Evolutionary conservation across 2,329 filamentous ascomycete genomes (phyloP).

Genomic region (Blastomyces parvus): DNA sequence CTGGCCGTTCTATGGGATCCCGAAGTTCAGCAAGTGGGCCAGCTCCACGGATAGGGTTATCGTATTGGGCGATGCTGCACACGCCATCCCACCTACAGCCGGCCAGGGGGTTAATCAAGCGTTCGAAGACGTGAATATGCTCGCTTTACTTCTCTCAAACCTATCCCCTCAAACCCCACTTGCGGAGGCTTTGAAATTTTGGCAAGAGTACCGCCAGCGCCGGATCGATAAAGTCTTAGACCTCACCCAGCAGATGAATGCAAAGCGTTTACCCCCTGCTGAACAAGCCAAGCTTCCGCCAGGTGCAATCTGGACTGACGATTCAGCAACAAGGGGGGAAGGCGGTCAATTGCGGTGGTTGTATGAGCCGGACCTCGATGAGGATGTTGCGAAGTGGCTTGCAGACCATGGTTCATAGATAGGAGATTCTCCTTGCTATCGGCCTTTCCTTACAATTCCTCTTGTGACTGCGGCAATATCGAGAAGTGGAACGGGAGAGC

Average conservation of each 20-base stretch:
- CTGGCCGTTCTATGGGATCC: slow-evolving; percentile 45
- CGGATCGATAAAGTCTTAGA: slow-evolving; percentile 41
- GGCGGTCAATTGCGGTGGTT: slow-evolving; percentile 1
- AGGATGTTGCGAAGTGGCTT: slow-evolving; percentile 1
- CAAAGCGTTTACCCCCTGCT: slow-evolving; percentile 35
- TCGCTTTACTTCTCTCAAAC: slow-evolving; percentile 34
- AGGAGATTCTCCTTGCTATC: neutral
- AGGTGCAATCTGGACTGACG: neutral
- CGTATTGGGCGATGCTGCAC: slow-evolving; percentile 53
- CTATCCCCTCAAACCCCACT: slow-evolving; percentile 17
- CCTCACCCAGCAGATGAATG: slow-evolving; percentile 42
- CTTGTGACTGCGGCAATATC: neutral
- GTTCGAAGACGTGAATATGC: slow-evolving; percentile 45
- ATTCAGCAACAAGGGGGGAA: neutral
- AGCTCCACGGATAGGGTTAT: slow-evolving; percentile 33
- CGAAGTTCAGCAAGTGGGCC: slow-evolving; percentile 39
- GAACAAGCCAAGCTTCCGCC: slow-evolving; percentile 1
- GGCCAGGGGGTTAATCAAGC: slow-evolving; percentile 51
- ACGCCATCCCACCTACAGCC: slow-evolving; percentile 52
- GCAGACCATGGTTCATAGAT: neutral
- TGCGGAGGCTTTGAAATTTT: slow-evolving; percentile 29
- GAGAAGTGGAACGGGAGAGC: neutral
- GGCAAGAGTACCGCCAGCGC: slow-evolving; percentile 43
- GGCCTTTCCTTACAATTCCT: neutral
- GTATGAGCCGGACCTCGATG: slow-evolving; percentile 1